Conservation (phyloP, 2,329 filamentous ascomycete genomes). For the Phaeosphaeriaceae sp. region DNA sequence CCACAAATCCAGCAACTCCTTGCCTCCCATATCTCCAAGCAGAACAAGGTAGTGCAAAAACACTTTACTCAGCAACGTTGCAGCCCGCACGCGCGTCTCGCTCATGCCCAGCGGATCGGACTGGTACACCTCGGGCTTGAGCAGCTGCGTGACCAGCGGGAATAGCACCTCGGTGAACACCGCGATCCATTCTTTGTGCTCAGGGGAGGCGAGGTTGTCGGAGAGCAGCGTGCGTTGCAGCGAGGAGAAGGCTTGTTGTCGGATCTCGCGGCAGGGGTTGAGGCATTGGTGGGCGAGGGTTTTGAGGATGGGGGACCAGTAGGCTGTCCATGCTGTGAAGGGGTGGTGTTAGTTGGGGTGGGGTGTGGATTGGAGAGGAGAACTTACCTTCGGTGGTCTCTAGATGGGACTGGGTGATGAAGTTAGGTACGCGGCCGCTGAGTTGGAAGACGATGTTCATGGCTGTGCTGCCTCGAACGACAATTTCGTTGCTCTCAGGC, state of each 20-base stretch:
- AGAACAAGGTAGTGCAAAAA: slow-evolving; percentile 92
- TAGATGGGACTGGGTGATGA: slow-evolving; percentile 93
- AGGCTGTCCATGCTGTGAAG: slow-evolving; percentile 86
- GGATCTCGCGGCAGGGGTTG: slow-evolving; percentile 91
- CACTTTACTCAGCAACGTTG: slow-evolving; percentile 90
- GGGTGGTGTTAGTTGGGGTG: slow-evolving; percentile 11
- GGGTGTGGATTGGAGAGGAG: neutral
- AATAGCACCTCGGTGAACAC: slow-evolving; percentile 96
- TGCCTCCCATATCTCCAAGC: slow-evolving; percentile 82
- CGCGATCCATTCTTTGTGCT: slow-evolving; percentile 90
- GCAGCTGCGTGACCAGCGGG: slow-evolving; percentile 81
- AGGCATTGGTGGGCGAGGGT: slow-evolving; percentile 88
- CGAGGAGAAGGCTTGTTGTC: slow-evolving; percentile 84
- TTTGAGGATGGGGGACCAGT: slow-evolving; percentile 95
- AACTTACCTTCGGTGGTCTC: slow-evolving; percentile 78
- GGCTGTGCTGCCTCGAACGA: slow-evolving; percentile 80
- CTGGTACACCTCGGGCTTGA: slow-evolving; percentile 95
- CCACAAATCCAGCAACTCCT: slow-evolving; percentile 92
- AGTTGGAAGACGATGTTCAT: slow-evolving; percentile 82
- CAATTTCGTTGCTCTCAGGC: slow-evolving; percentile 71
- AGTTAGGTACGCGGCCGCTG: slow-evolving; percentile 78
- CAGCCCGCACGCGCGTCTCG: slow-evolving; percentile 90
- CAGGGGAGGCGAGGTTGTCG: slow-evolving; percentile 79
- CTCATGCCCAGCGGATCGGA: slow-evolving; percentile 92
- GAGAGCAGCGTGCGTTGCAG: slow-evolving; percentile 87